Base-by-base conservation (phyloP, 2,329 filamentous ascomycete species). In the Capronia coronata region DNA sequence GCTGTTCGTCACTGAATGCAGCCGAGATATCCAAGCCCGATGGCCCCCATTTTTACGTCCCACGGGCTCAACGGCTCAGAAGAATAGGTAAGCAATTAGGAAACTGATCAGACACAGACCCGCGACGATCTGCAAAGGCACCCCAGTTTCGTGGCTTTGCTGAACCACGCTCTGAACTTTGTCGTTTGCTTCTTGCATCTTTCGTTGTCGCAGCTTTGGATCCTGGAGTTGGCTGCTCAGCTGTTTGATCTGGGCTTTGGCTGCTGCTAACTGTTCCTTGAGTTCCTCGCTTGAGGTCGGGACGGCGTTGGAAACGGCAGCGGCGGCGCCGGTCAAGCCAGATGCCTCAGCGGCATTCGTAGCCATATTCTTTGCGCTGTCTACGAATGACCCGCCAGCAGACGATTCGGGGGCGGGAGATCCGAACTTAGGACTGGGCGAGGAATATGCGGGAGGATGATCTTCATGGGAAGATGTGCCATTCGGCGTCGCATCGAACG, bases 71-170 rank as follows among this genome's bases (percentile, higher is more conserved):
- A n/a, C n/a, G n/a, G 30, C 35, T 76, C 82, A 98, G 71, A 98
- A 98, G 75, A 98, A 89, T 69, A 97, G 80, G 71, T 96, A 98
- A 48, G 89, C 93, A 61, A 97, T 78, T 64, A 98, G 71, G 73
- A 98, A 98, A 74, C 87, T 90, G 57, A 94, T 62, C 62, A 98
- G 74, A 66, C 90, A 96, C 37, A 98, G 73, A 18, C 81, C 74
- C 18, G 93, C 91, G 38, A 87, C 87, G 55, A 91, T 79, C 67
- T 91, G 84, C 43, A 98, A 80, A 0, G 93, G 83, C 2, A 98
- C 91, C 6, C 54, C 54, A 16, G 63, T 47, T 61, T 89, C 82
- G 16, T 72, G 67, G 35, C 71, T 59, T 70, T 82, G 66, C 67
- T 78, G 68, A 47, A 69, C 67, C 38, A 69, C 59, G 54, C 72